These are phyloP conservation scores for Plasmodium billcollinsi DNA, from an alignment of 169 alveolate genomes.

Conservation along the genomic window DNA sequence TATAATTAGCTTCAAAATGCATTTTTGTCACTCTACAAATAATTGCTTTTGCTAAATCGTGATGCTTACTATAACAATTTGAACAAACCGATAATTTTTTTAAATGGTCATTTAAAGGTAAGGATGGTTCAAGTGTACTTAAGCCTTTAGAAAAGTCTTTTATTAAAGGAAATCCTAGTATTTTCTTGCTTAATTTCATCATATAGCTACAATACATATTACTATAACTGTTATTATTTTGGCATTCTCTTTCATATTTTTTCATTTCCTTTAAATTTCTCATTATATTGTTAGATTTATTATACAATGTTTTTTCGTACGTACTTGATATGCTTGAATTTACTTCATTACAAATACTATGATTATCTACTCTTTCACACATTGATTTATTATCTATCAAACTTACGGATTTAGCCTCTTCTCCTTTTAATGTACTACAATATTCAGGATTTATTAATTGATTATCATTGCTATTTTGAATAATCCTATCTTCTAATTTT, in stretches of 20 bases:
- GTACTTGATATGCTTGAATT: constrained; percentile 11
- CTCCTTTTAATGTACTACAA: background rate
- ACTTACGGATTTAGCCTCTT: background rate
- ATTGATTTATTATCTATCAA: background rate
- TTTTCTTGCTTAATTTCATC: constrained; percentile 70
- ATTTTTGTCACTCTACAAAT: constrained; percentile 73
- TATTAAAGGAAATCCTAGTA: constrained; percentile 58
- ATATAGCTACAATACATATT: constrained; percentile 34
- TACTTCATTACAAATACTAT: constrained; percentile 3
- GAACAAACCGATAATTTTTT: constrained; percentile 61
- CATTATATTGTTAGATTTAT: constrained; percentile 27
- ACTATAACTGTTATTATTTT: constrained; percentile 1
- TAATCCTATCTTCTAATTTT: background rate
- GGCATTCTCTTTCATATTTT: background rate
- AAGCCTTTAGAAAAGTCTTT: constrained; percentile 73
- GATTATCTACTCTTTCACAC: background rate
- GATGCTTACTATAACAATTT: constrained; percentile 58
- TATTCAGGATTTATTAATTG: background rate
- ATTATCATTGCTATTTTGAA: background rate
- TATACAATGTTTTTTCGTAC: constrained; percentile 49
- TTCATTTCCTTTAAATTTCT: constrained; percentile 44
- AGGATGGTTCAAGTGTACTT: constrained; percentile 63
- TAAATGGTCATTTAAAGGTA: constrained; percentile 68
- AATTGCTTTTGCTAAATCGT: constrained; percentile 66
- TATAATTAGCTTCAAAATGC: constrained; percentile 72